Evolutionary conservation across 306 rosid genomes (phyloP).

Genomic region (Casuarina cunninghamiana): DNA sequence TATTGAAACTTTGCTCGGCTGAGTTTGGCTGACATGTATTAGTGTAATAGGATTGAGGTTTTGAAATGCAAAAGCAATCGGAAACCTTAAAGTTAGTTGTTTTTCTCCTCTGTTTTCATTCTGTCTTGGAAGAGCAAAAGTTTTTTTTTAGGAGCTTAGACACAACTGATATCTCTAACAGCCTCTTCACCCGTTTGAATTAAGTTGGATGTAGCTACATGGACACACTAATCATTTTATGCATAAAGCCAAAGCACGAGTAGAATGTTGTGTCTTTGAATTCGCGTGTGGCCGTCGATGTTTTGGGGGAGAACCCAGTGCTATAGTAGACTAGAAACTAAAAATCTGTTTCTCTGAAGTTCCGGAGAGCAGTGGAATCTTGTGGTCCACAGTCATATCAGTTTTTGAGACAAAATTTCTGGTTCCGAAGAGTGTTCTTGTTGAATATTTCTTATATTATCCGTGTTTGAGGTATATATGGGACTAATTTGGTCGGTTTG

Average conservation of each 20-base stretch:
- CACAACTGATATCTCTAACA: background rate
- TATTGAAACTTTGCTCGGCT: background rate
- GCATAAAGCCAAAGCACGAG: background rate
- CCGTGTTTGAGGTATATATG: conserved; percentile 21
- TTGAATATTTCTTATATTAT: background rate
- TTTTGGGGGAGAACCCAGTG: background rate
- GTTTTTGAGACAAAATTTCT: background rate
- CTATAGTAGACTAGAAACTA: background rate
- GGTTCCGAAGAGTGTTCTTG: background rate
- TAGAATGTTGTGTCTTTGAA: background rate
- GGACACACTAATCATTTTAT: background rate
- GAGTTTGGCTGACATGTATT: background rate
- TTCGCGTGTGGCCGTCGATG: background rate
- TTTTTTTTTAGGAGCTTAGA: background rate
- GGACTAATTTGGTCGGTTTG: conserved; percentile 26
- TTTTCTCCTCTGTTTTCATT: background rate
- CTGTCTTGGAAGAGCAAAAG: background rate
- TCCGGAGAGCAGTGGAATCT: background rate
- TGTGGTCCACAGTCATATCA: background rate
- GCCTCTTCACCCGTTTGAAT: background rate
- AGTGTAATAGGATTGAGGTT: background rate
- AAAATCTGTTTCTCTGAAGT: background rate
- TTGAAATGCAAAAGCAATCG: background rate
- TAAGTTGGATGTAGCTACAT: background rate
- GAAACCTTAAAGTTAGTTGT: background rate